Conservation (phyloP, 208 protist genomes). For the Phytomonas francai region DNA sequence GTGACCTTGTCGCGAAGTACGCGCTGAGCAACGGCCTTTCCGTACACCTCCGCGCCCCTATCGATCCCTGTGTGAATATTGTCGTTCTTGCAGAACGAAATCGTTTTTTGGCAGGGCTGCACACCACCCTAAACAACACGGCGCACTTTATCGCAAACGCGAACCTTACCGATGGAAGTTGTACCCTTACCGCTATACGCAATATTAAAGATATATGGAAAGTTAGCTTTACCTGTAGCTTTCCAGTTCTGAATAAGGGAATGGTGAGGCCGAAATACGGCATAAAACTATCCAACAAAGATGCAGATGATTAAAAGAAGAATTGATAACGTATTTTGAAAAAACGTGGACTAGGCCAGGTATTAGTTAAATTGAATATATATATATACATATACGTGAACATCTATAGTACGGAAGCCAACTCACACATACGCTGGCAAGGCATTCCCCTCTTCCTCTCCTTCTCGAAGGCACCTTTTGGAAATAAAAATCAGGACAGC, state of each 20-base stretch:
- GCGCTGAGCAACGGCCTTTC: conserved; percentile 29
- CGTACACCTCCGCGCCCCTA: conserved; percentile 42
- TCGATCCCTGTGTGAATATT: conserved; percentile 30
- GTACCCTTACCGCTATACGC: conserved; percentile 31
- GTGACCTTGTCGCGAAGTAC: conserved; percentile 54
- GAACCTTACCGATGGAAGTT: conserved; percentile 39
- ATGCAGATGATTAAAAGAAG: conserved; percentile 12
- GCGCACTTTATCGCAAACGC: conserved; percentile 45
- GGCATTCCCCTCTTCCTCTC: no score
- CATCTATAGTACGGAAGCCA: no score
- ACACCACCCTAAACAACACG: conserved; percentile 42
- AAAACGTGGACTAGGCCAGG: not conserved
- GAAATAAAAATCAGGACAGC: no score
- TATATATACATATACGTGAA: not conserved
- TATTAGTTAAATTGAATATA: not conserved
- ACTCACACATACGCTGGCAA: no score
- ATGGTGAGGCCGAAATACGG: conserved; percentile 20
- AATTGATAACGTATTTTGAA: no score
- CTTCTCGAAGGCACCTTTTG: no score
- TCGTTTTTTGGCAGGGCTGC: conserved; percentile 50
- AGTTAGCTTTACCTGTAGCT: conserved; percentile 33
- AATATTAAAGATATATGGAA: conserved; percentile 59
- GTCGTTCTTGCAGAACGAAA: conserved; percentile 40
- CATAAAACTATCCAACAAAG: conserved; percentile 38
- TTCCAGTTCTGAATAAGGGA: no score